Evolutionary conservation across 148 eudicot species (phyloP), one percentile per base, ranked within the genome.

Genomic region (Chenopodium suecicum): DNA sequence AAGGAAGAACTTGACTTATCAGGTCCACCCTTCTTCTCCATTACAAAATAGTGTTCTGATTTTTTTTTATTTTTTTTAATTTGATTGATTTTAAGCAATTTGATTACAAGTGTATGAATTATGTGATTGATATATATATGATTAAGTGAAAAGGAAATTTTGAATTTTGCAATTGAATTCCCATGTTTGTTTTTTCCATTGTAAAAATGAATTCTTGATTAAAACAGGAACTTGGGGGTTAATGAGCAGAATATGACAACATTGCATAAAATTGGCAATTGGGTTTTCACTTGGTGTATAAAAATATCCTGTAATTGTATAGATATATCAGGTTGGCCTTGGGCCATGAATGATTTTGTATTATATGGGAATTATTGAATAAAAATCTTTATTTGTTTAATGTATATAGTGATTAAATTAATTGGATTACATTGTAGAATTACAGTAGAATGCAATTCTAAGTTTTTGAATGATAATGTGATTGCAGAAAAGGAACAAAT

Each of bases 401-500:
- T 14, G 16, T 56, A 12, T 17, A 56, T 56, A 22, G 62, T 56
- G 25, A 70, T 74, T 52, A 48, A 22, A 4, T 19, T 75, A 13
- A 9, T 54, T 27, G 25, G 25, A 4, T 14, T 29, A 4, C 20
- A 27, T 75, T 46, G 47, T 65, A 31, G 32, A 31, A 6, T 14
- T 8, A 29, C 56, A 22, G 47, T 25, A 31, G 32, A 31, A 6
- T 14, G 14, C 31, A 48, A n/a, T 23, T 74, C 4, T 12, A 47
- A 5, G 16, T 48, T 73, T 47, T 62, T 3, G 6, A 32, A 75
- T 56, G 41, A 60, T 62, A 76, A 62, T 76, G 0, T 46, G 81
- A 78, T 62, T 78, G 82, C 85, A 73, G 85, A 83, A 37, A 73
- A 83, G 82, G 78, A 83, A 83, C 73, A 83, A 83, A 50, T 83